Evolutionary conservation across 768 basidiomycete species (phyloP).

Genomic region (Multifurca ochricompacta): DNA sequence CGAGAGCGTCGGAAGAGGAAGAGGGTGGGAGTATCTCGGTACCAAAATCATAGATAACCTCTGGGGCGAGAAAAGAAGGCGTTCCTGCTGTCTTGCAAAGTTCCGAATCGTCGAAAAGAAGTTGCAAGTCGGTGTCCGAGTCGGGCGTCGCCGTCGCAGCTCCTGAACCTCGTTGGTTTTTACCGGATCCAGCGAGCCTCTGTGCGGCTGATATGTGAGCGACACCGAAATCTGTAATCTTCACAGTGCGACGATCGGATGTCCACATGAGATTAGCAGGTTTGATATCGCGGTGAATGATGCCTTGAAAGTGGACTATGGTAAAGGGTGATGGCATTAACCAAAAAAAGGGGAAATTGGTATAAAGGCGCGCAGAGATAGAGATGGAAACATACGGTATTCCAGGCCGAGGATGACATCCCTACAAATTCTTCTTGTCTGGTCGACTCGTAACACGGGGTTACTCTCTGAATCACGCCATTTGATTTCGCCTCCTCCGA

Average conservation of each 20-base stretch:
- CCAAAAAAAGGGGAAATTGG: too few species aligned
- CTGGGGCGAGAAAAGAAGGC: conserved; percentile 94
- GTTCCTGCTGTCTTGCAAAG: conserved; percentile 89
- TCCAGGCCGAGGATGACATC: conserved; percentile 93
- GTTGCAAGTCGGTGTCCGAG: conserved; percentile 41
- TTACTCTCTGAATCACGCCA: conserved; percentile 62
- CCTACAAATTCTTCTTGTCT: conserved; percentile 81
- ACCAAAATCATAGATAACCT: conserved; percentile 67
- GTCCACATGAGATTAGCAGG: conserved; percentile 95
- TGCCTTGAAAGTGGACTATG: conserved; percentile 96
- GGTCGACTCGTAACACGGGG: conserved; percentile 75
- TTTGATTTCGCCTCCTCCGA: conserved; percentile 89
- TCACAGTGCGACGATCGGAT: conserved; percentile 77
- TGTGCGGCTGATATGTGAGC: conserved; percentile 93
- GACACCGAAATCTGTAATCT: conserved; percentile 97
- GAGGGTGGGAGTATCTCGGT: conserved; percentile 21
- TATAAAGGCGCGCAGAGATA: too few species aligned
- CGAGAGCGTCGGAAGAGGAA: conserved; percentile 28
- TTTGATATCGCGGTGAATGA: conserved; percentile 99
- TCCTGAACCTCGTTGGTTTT: conserved; percentile 4
- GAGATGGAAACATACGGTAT: conserved; percentile 59
- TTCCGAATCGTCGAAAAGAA: conserved; percentile 77
- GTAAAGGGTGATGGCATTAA: too few species aligned
- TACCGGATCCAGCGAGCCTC: conserved; percentile 57
- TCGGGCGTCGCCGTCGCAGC: neutral